Evolutionary conservation across 2,329 filamentous ascomycete species (phyloP).

Genomic region (Trichoderma sp.): DNA sequence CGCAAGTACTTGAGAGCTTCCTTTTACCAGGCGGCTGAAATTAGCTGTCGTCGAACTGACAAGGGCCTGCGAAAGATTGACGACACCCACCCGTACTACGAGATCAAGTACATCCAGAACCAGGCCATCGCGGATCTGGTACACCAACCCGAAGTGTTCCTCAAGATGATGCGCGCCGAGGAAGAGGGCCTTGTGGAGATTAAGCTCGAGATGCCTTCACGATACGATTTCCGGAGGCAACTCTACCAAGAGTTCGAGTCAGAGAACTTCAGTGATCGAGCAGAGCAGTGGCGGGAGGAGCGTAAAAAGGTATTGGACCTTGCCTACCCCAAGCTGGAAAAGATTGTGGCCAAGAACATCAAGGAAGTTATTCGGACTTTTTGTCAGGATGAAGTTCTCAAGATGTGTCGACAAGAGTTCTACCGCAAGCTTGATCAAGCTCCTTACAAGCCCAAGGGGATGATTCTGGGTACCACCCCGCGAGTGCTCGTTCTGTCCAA

Average conservation of each 20-base stretch:
- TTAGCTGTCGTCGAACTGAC: constrained; percentile 88
- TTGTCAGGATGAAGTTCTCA: constrained; percentile 90
- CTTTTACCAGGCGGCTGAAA: constrained; percentile 78
- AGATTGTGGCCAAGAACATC: constrained; percentile 82
- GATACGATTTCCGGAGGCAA: constrained; percentile 71
- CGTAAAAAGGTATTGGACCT: constrained; percentile 80
- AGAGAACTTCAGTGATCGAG: constrained; percentile 91
- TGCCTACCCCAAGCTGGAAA: constrained; percentile 78
- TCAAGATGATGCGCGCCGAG: constrained; percentile 97
- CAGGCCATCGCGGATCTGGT: constrained; percentile 82
- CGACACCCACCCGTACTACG: constrained; percentile 93
- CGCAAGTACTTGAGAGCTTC: constrained; percentile 79
- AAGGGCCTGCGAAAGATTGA: constrained; percentile 93
- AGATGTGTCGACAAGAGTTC: constrained; percentile 83
- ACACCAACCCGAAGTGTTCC: constrained; percentile 79
- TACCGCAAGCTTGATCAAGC: constrained; percentile 90
- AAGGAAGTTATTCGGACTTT: constrained; percentile 93
- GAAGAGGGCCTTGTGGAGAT: constrained; percentile 91
- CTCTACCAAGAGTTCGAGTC: constrained; percentile 84
- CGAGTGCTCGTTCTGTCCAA: constrained; percentile 85
- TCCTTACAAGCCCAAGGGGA: constrained; percentile 90
- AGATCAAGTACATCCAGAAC: constrained; percentile 93
- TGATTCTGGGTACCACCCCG: constrained; percentile 83
- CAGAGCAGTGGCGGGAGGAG: constrained; percentile 91
- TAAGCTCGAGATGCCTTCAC: constrained; percentile 71